Base-by-base conservation (phyloP, 148 eudicot species). In the Persicaria maculosa region DNA sequence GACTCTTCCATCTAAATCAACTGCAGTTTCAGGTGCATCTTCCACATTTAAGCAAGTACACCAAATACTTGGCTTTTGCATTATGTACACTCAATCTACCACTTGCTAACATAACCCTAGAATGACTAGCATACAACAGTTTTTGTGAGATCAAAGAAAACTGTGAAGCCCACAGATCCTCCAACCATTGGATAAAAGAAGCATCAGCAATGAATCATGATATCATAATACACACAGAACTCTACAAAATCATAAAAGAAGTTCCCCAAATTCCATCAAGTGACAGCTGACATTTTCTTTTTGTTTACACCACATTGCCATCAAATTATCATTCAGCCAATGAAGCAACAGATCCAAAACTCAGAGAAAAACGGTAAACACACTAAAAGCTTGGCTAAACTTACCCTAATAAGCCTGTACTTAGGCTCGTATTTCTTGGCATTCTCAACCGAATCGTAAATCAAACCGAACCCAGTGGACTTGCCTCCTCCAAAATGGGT, bases 401-500 rank as follows among this genome's bases (percentile, higher is more conserved):
- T 81, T 89, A 91, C 97, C 97, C 97, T 89, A 82, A 91, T 84
- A 15, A 91, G 92, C 81, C 93, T 87, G 88, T 91, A 91, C 67
- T 91, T 91, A 55, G 97, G 97, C 82, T 91, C 97, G 6, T 46
- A 91, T 72, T 91, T 91, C 90, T 91, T 91, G 4, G 97, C 93
- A 77, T 80, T 91, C 74, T 91, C 91, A 12, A 89, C 91, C 10
- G 91, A 85, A 68, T 91, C 97, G 15, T 91, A 91, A 43, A 91
- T 91, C 84, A 91, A 79, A 74, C 93, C 97, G 77, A 91, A 91
- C 1, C 97, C 97, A 22, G 97, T 89, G 31, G 93, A 91, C 81
- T 91, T 91, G 77, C 97, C 97, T 1, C 97, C 97, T 81, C 97
- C 97, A 68, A 91, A 91, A 71, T 91, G 97, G 25, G 97, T 91